Conservation (phyloP, 2,329 filamentous ascomycete genomes). For the Samsoniella hepiali region DNA sequence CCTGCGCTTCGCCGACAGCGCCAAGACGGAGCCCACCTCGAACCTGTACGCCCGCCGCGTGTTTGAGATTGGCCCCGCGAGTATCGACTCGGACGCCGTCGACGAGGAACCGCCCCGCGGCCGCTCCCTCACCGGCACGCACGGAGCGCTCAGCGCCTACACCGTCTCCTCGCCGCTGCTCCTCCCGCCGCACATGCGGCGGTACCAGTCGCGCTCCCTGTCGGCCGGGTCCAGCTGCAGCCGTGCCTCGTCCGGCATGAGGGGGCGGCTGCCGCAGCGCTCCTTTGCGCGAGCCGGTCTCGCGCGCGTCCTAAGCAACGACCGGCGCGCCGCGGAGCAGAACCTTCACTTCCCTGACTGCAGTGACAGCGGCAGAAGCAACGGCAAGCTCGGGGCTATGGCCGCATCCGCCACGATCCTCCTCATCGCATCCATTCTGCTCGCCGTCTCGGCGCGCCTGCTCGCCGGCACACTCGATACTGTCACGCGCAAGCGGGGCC, state of each 20-base stretch:
- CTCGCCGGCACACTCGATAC: conserved; percentile 58
- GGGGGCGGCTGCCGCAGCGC: not conserved
- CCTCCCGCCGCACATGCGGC: conserved; percentile 13
- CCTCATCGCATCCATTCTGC: conserved; percentile 51
- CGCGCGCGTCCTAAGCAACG: conserved; percentile 10
- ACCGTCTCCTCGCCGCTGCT: conserved; percentile 24
- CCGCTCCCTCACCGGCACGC: not conserved
- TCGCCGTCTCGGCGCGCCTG: conserved; percentile 60
- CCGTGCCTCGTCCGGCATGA: conserved; percentile 24
- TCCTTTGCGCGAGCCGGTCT: conserved; percentile 11
- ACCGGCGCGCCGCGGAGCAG: conserved; percentile 1
- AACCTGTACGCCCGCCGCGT: not conserved
- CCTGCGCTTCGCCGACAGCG: conserved; percentile 22
- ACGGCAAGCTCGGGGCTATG: conserved; percentile 15
- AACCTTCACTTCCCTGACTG: not conserved
- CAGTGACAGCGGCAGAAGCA: too few species aligned
- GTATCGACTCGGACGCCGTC: not conserved
- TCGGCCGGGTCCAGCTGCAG: conserved; percentile 27
- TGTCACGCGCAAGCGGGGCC: conserved; percentile 44
- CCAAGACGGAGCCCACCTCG: conserved; percentile 2
- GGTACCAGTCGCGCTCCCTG: conserved; percentile 27
- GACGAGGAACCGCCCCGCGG: not conserved
- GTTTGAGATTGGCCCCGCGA: conserved; percentile 4
- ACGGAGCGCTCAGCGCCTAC: not conserved
- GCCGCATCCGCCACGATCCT: conserved; percentile 46